These are phyloP conservation scores for Phaeosphaeriaceae sp. DNA, from an alignment of 2,329 filamentous ascomycete species.

Conservation along the genomic window DNA sequence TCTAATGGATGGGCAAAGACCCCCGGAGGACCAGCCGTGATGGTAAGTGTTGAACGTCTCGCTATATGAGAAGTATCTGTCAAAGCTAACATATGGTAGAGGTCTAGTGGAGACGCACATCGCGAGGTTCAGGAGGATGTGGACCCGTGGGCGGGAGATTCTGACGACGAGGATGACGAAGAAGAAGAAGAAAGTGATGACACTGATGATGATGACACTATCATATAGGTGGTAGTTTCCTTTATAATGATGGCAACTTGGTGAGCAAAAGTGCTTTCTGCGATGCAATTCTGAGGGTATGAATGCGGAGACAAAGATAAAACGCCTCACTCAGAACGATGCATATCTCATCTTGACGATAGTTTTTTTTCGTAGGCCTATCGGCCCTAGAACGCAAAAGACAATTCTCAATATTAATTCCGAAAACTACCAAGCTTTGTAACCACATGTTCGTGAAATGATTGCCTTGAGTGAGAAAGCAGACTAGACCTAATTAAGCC, in stretches of 20 bases:
- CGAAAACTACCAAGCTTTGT: no score
- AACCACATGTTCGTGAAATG: no score
- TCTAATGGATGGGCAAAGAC: conserved; percentile 39
- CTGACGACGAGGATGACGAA: conserved; percentile 10
- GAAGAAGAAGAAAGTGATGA: conserved; percentile 54
- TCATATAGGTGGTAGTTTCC: conserved; percentile 45
- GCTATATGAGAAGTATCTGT: neutral
- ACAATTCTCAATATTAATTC: no score
- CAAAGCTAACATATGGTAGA: conserved; percentile 13
- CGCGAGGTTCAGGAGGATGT: conserved; percentile 6
- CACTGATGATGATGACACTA: conserved; percentile 47
- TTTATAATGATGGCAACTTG: conserved; percentile 2
- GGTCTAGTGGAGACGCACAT: conserved; percentile 13
- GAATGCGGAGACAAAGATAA: no score
- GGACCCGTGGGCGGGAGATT: conserved; percentile 8
- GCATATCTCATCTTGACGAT: no score
- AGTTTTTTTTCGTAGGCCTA: no score
- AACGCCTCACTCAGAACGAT: no score
- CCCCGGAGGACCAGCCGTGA: neutral
- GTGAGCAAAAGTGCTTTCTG: neutral
- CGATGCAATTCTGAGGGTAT: neutral
- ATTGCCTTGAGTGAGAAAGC: no score
- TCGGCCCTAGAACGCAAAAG: no score
- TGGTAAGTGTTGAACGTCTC: neutral
- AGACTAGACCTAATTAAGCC: no score